Percentiles rank a stretch among this genome's conserved stretches.
Evolutionary conservation across 148 eudicot species (phyloP).

Genomic region (Heliamphora exappendiculata): DNA sequence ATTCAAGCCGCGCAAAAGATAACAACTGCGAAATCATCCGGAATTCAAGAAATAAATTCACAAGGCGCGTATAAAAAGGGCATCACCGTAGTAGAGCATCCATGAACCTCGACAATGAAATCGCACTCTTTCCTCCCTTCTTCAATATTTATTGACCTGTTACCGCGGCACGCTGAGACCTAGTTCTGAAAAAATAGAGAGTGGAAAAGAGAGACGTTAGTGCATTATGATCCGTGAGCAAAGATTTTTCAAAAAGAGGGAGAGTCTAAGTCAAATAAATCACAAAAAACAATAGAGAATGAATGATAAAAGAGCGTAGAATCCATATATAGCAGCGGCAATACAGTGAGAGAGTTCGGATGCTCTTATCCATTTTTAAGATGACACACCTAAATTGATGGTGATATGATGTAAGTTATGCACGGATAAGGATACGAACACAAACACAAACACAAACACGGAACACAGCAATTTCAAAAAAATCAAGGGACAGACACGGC

Average conservation of each 20-base stretch:
- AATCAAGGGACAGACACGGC: no score
- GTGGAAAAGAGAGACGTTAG: not conserved
- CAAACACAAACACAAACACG: no score
- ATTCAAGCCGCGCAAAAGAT: not conserved
- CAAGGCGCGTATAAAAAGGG: not conserved
- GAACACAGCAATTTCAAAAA: no score
- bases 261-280: not conserved
- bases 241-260: not conserved
- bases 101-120: not conserved
- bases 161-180: constrained; percentile 42
- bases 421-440: no score
- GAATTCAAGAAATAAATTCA: not conserved
- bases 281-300: not conserved
- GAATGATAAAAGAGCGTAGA: not conserved
- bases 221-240: not conserved
- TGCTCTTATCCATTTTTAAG: no score
- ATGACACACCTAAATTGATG: no score
- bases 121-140: not conserved
- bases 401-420: no score
- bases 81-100: not conserved
- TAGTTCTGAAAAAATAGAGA: constrained; percentile 20
- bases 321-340: no score
- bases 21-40: not conserved
- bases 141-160: constrained; percentile 10
- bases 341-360: no score